These are phyloP conservation scores for Globisporangium spiculum DNA, from an alignment of 352 stramenopile species.

Conservation along the genomic window DNA sequence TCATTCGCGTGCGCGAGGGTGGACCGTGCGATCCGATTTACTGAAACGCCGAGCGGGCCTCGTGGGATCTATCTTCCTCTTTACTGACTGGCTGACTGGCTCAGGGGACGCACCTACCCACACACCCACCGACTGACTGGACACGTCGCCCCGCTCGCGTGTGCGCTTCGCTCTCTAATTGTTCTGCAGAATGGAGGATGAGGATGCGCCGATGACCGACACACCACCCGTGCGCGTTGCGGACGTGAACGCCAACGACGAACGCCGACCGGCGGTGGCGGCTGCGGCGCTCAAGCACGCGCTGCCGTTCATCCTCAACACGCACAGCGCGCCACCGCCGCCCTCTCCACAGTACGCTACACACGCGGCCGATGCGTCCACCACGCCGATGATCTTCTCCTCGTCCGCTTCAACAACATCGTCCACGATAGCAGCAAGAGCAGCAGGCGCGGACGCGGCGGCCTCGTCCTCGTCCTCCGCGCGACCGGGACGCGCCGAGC, in stretches of 20 bases:
- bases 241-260: not conserved
- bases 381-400: not conserved
- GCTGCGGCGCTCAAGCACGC: constrained; percentile 3
- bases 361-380: not conserved
- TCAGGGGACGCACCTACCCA: constrained; percentile 2
- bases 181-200: constrained; percentile 7
- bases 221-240: not conserved
- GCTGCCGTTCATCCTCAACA: constrained; percentile 18
- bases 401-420: not conserved
- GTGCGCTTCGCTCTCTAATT: not conserved
- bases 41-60: not conserved
- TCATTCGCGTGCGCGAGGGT: not conserved
- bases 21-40: not conserved
- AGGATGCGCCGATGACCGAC: constrained; percentile 2
- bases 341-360: not conserved
- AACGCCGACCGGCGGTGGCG: not conserved
- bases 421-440: not conserved
- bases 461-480: not conserved
- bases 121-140: not conserved
- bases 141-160: not conserved
- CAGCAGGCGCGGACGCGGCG: not conserved
- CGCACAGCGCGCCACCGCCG: not conserved
- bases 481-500: not conserved
- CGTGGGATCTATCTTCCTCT: not conserved
- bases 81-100: not conserved